A percentile compares a stretch with the other conserved stretches of the same genome.
Conservation (phyloP, 768 basidiomycete species). For the Clavaria fumosa region DNA sequence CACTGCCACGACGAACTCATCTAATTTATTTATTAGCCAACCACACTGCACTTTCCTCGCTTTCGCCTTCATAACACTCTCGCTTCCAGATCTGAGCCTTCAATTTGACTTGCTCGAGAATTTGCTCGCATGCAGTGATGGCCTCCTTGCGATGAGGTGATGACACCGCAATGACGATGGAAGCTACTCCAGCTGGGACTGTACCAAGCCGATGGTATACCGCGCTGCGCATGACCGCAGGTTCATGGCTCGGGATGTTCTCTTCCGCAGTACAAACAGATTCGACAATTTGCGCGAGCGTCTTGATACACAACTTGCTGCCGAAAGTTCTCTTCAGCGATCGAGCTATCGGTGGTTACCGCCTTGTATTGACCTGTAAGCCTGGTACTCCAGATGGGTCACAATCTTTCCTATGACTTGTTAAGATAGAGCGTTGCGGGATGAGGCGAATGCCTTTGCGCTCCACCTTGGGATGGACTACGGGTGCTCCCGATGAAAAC, state of each 20-base stretch:
- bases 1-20: slow-evolving; percentile 9
- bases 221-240: slow-evolving; percentile 38
- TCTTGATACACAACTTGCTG: slow-evolving; percentile 66
- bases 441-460: neutral
- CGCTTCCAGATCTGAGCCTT: slow-evolving; percentile 86
- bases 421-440: neutral
- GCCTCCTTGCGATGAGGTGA: slow-evolving; percentile 75
- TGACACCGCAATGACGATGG: slow-evolving; percentile 60
- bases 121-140: slow-evolving; percentile 62
- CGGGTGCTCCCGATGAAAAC: slow-evolving; percentile 75
- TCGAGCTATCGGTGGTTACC: too few species aligned
- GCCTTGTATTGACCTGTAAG: too few species aligned
- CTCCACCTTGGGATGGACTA: slow-evolving; percentile 65
- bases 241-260: slow-evolving; percentile 28
- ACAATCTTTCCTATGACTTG: slow-evolving; percentile 43
- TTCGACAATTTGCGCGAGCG: slow-evolving; percentile 45
- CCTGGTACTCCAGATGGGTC: slow-evolving; percentile 65
- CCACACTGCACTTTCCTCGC: slow-evolving; percentile 50
- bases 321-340: too few species aligned
- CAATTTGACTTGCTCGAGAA: slow-evolving; percentile 75
- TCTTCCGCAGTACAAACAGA: slow-evolving; percentile 26
- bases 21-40: slow-evolving; percentile 37
- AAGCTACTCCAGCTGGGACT: slow-evolving; percentile 19
- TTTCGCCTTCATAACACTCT: slow-evolving; percentile 67
- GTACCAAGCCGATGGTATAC: slow-evolving; percentile 66